Evolutionary conservation across 305 asterid species (phyloP).

Genomic region (Monarda citriodora): DNA sequence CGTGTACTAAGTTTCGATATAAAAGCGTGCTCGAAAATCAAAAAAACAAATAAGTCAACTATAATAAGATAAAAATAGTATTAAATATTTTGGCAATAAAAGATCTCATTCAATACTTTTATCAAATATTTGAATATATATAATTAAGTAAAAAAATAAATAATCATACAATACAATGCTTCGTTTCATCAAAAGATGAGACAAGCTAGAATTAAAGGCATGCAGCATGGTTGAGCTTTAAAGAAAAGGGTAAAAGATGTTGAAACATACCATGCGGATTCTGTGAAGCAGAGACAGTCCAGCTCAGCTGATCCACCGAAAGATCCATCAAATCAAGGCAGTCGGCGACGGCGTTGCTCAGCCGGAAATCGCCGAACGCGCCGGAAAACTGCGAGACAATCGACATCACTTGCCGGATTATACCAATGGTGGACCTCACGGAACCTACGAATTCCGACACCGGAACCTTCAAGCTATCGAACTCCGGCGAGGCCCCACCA

Average conservation of each 20-base stretch:
- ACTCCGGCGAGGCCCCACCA: slow-evolving; percentile 20
- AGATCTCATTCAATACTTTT: too few species aligned
- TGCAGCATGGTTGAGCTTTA: background rate
- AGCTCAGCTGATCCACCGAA: slow-evolving; percentile 59
- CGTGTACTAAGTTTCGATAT: too few species aligned
- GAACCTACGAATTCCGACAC: slow-evolving; percentile 53
- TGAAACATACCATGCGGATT: slow-evolving; percentile 45
- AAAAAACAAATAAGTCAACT: too few species aligned
- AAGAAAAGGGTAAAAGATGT: background rate
- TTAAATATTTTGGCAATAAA: too few species aligned
- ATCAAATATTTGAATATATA: too few species aligned
- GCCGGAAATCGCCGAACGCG: slow-evolving; percentile 56
- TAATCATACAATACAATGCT: too few species aligned
- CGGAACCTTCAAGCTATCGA: slow-evolving; percentile 50
- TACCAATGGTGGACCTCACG: slow-evolving; percentile 45
- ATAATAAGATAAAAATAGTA: too few species aligned
- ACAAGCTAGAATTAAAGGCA: slow-evolving; percentile 13
- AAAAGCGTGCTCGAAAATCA: too few species aligned
- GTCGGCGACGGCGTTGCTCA: slow-evolving; percentile 62
- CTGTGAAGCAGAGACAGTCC: slow-evolving; percentile 62
- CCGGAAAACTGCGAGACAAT: slow-evolving; percentile 52
- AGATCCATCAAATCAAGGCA: slow-evolving; percentile 84
- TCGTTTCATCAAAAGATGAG: background rate
- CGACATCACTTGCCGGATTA: slow-evolving; percentile 46
- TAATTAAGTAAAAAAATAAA: too few species aligned